A percentile compares a stretch with the other conserved stretches of the same genome.
Conservation (phyloP, 2,329 filamentous ascomycete species). For the Verticillium isaacii region DNA sequence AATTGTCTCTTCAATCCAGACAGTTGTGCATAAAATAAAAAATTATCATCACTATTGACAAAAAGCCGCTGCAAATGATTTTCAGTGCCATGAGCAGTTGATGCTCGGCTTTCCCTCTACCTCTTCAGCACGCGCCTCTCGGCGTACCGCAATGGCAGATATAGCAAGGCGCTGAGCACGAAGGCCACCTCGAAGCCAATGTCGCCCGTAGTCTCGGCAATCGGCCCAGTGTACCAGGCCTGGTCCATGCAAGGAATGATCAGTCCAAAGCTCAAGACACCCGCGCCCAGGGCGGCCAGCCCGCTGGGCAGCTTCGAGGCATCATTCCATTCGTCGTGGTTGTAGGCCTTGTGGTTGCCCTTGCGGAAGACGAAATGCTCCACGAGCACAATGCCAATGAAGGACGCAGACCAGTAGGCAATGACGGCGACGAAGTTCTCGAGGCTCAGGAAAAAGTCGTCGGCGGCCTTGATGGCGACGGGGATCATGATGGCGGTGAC, state of each 20-base stretch:
- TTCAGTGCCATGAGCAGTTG: neutral
- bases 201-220: conserved; percentile 56
- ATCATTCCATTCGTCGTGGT: conserved; percentile 43
- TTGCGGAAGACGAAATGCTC: conserved; percentile 46
- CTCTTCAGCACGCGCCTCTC: conserved; percentile 29
- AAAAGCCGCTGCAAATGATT: neutral
- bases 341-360: conserved; percentile 37
- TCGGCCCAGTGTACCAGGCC: conserved; percentile 57
- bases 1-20: too few relatives aligned
- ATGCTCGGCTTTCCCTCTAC: neutral
- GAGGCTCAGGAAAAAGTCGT: conserved; percentile 52
- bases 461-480: conserved; percentile 49
- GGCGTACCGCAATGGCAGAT: conserved; percentile 39
- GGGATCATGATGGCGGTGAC: conserved; percentile 57
- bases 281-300: conserved; percentile 40
- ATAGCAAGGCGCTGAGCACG: conserved; percentile 40
- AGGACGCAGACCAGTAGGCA: conserved; percentile 54
- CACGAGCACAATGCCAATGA: conserved; percentile 41
- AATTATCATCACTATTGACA: too few relatives aligned
- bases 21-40: too few relatives aligned
- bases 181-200: conserved; percentile 64
- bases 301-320: conserved; percentile 39
- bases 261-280: conserved; percentile 40
- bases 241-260: conserved; percentile 57
- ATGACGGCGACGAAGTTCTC: conserved; percentile 54